Evolutionary conservation across 163 green algal species (phyloP).

Genomic region (Chlamydomonas reinhardtii): DNA sequence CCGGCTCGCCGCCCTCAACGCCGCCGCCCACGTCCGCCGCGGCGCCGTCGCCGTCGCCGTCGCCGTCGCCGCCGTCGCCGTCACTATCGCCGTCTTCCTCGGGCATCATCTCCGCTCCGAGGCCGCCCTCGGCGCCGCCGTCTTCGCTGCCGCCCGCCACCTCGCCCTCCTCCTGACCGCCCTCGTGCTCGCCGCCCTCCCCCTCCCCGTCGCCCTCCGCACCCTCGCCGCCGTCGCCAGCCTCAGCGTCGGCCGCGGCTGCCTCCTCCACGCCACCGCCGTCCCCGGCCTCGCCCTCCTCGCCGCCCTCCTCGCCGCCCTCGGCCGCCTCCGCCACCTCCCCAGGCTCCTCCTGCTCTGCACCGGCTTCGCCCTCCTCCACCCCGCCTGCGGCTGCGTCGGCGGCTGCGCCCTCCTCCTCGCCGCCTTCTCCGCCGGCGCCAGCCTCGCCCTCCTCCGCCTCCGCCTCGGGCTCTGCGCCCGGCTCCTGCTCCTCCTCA

Average conservation of each 20-base stretch:
- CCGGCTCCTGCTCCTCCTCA: neutral
- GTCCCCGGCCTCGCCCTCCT: neutral
- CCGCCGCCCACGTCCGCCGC: neutral
- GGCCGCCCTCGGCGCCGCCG: neutral
- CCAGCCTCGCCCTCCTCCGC: neutral
- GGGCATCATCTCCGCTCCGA: neutral
- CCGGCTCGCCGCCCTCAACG: neutral
- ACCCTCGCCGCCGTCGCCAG: neutral
- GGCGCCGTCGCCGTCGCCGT: neutral
- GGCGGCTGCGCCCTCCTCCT: neutral
- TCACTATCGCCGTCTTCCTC: neutral
- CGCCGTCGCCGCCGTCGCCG: neutral
- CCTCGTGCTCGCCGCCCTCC: neutral
- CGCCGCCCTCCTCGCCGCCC: neutral
- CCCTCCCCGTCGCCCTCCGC: neutral
- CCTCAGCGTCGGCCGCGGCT: neutral
- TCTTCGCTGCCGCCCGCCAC: neutral
- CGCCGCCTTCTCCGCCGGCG: neutral
- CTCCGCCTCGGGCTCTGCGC: neutral
- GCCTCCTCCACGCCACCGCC: no score
- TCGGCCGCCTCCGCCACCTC: neutral
- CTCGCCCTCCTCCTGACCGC: neutral
- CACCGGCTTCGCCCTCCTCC: neutral
- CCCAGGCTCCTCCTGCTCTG: neutral
- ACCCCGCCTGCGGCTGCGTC: neutral